Conservation (phyloP, 2,329 filamentous ascomycete genomes). For the Alternaria arbusti region DNA sequence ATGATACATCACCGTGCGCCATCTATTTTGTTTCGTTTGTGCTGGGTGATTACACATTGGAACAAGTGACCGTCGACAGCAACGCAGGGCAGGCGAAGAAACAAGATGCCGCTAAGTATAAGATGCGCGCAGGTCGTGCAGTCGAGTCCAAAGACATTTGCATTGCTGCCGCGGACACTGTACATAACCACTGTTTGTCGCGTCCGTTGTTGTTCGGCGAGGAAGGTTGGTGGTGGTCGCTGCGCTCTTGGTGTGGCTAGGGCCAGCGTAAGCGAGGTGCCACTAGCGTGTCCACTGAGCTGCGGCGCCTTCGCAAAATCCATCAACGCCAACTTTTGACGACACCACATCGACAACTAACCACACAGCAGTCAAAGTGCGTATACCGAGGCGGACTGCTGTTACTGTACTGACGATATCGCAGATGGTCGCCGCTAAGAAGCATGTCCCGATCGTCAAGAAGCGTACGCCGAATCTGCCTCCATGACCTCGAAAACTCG, state of each 20-base stretch:
- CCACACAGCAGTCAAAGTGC: conserved; percentile 49
- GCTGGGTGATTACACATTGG: not conserved
- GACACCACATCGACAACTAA: conserved; percentile 34
- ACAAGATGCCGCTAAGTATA: not conserved
- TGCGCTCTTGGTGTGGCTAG: conserved; percentile 18
- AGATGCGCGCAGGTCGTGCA: not conserved
- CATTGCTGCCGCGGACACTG: not conserved
- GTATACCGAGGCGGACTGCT: conserved; percentile 18
- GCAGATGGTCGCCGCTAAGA: conserved; percentile 98
- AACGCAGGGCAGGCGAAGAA: not conserved
- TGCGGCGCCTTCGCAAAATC: conserved; percentile 27
- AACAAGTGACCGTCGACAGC: not conserved
- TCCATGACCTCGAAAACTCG: conserved; percentile 32
- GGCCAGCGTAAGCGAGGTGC: conserved; percentile 4
- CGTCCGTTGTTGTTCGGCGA: not conserved
- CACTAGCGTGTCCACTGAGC: conserved; percentile 1
- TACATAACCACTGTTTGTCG: not conserved
- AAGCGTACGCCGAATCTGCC: conserved; percentile 79
- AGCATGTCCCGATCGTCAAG: conserved; percentile 99
- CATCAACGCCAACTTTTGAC: conserved; percentile 21
- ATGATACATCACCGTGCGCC: conserved; percentile 13
- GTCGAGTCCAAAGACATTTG: not conserved
- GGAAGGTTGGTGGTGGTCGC: conserved; percentile 4
- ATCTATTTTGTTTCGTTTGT: not conserved
- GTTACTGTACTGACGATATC: conserved; percentile 28